Base-by-base conservation (phyloP, 2,329 filamentous ascomycete genomes). In the Scorias spongiosa region DNA sequence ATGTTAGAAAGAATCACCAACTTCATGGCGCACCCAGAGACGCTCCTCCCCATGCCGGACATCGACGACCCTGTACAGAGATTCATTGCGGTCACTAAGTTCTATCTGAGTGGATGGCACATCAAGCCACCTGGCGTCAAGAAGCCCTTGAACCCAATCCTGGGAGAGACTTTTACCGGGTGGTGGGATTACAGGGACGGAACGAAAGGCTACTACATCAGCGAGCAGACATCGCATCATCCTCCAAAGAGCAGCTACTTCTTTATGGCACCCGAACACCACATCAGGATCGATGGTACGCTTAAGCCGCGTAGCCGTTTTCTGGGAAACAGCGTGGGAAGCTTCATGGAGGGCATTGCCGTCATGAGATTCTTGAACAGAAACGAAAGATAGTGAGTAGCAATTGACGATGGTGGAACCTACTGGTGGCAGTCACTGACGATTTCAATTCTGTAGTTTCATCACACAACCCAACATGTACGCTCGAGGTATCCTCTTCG, bases 1-100 rank as follows among this genome's bases (percentile, higher is more conserved):
- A 98, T 98, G 91, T 70, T 98, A 56, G 91, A 98, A 67, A 79
- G 91, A 55, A 98, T 98, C 62, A 98, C 91, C 58, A 98, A 98
- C 71, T 98, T 98, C 72, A 98, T 98, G 91, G 93, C 89, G 56
- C 91, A 98, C 61, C 91, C 91, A 36, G 91, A 98, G 66, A 93
- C 87, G 58, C 80, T 98, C 29, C 77, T 98, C 4, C 81, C 83
- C 29, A 91, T 96, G 63, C 76, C 89, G 39, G 69, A 77, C 40
- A 84, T 95, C 54, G 84, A 96, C 42, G 89, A 98, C 58, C 89
- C 91, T 1, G 70, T 86, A 45, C 71, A 89, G 57, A 78, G 91
- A 61, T 98, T 98, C 59, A 79, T 96, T 28, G 84, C 87, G 11
- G 91, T 98, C 41, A 85, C 95, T 60, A 95, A 93, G 66, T 98